These are phyloP conservation scores for Ligustrum vulgare DNA, from an alignment of 257 asterid genomes.

Conservation along the genomic window DNA sequence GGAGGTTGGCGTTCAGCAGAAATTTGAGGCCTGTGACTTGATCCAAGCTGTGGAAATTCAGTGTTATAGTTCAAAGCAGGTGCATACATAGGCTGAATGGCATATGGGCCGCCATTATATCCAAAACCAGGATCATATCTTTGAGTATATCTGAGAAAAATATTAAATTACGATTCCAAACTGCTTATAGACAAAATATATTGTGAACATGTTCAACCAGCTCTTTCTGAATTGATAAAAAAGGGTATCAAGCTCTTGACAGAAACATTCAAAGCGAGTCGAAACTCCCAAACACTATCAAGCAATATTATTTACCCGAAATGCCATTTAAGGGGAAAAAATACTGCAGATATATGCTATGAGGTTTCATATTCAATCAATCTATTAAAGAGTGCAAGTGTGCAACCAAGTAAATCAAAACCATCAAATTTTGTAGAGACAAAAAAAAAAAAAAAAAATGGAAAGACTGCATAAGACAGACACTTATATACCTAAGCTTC, in stretches of 20 bases:
- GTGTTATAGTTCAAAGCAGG: constrained; percentile 90
- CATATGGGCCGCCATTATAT: constrained; percentile 74
- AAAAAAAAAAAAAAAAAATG: no score
- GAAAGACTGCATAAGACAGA: no score
- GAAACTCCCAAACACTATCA: not conserved
- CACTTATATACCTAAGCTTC: not conserved
- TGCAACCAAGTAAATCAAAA: not conserved
- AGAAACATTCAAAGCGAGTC: not conserved
- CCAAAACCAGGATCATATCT: constrained; percentile 99
- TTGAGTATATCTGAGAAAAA: constrained; percentile 73
- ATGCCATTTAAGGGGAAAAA: not conserved
- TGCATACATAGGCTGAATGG: constrained; percentile 93
- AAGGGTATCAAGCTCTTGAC: not conserved
- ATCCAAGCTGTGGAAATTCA: constrained; percentile 94
- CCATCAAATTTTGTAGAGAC: not conserved
- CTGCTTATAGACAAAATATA: not conserved
- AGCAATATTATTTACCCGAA: not conserved
- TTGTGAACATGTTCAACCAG: constrained; percentile 14
- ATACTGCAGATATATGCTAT: not conserved
- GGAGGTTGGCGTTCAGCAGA: constrained; percentile 74
- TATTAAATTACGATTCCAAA: constrained; percentile 12
- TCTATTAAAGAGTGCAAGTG: no score
- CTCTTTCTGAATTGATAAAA: constrained; percentile 2
- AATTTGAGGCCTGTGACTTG: constrained; percentile 64
- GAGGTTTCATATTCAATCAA: not conserved